Evolutionary conservation across 1,284 basidiomycete genomes (phyloP), one percentile per base, ranked within the genome.

Genomic region (Leccinum subrobustum): DNA sequence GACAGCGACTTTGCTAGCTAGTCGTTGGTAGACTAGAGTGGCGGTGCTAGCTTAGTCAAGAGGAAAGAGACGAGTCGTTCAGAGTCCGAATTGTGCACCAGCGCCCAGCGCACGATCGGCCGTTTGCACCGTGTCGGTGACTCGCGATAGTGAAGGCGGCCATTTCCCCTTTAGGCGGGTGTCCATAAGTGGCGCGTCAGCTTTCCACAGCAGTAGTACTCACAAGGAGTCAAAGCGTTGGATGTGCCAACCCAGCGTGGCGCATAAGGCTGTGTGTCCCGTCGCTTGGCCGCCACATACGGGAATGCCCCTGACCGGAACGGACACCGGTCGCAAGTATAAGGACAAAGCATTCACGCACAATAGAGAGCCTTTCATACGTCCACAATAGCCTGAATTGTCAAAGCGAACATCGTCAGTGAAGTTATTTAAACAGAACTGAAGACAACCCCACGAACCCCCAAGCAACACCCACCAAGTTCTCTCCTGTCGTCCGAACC

Each of bases 261-360:
- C 5, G 16, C 16, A 4, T 12, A 14, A 51, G 50, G 70, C 67
- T 59, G 61, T 64, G 56, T n/a, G 31, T 23, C 54, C 60, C 20
- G 27, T 57, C 29, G 39, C 54, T 52, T 57, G 52, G 11, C 47
- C 60, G 54, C 62, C 59, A 68, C 60, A n/a, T 53, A 7, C 60
- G 57, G 66, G 62, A 66, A 58, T 1, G 23, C 70, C 67, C 71
- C 67, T 68, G 63, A 62, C 14, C 25, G 11, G 55, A 50, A 51
- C 25, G 54, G 56, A 33, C 39, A 57, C 64, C 58, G 58, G 18
- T 3, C 12, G 31, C 47, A 18, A 27, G 33, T 60, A 71, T 62
- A 68, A 63, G 56, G 52, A 63, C 64, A 64, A 71, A 59, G 62
- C 54, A 37, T 52, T 56, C 57, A 60, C 56, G 54, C 50, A 52